Evolutionary conservation across 2,329 filamentous ascomycete genomes (phyloP).

Genomic region (Scytalidium sp.): DNA sequence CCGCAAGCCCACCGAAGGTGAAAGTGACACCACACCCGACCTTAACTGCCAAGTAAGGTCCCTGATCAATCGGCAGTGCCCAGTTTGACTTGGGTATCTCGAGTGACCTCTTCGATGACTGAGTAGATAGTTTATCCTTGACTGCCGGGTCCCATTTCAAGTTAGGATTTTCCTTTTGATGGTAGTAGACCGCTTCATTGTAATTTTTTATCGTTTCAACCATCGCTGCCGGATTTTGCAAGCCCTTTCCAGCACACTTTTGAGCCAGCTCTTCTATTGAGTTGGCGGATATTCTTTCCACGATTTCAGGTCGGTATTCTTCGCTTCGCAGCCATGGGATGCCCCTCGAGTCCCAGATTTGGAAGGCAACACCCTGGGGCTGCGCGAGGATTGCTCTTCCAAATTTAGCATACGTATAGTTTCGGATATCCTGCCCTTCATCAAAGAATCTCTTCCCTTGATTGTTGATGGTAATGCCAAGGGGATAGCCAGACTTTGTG

Average conservation of each 20-base stretch:
- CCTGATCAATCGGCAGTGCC: slow-evolving; percentile 55
- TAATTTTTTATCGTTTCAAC: slow-evolving; percentile 51
- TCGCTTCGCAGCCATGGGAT: slow-evolving; percentile 53
- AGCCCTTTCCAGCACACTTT: slow-evolving; percentile 42
- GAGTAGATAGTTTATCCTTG: slow-evolving; percentile 60
- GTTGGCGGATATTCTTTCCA: slow-evolving; percentile 47
- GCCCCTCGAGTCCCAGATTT: slow-evolving; percentile 58
- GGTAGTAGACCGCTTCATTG: slow-evolving; percentile 52
- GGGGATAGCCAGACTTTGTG: slow-evolving; percentile 66
- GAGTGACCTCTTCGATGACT: slow-evolving; percentile 42
- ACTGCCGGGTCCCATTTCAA: slow-evolving; percentile 55
- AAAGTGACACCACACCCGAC: slow-evolving; percentile 66
- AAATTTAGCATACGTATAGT: slow-evolving; percentile 67
- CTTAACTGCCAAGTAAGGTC: slow-evolving; percentile 60
- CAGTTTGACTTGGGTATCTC: slow-evolving; percentile 61
- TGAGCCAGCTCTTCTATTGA: slow-evolving; percentile 54
- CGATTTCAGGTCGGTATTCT: slow-evolving; percentile 59
- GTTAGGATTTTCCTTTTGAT: slow-evolving; percentile 40
- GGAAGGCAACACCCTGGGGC: slow-evolving; percentile 56
- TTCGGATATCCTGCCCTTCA: slow-evolving; percentile 62
- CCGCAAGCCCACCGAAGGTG: slow-evolving; percentile 62
- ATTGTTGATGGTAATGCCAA: slow-evolving; percentile 62
- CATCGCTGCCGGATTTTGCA: slow-evolving; percentile 44
- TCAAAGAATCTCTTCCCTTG: slow-evolving; percentile 61
- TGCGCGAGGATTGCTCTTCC: slow-evolving; percentile 60